phyloP scores from a whole-genome alignment of 1,284 basidiomycete genomes.

The Irpex sp. region DNA sequence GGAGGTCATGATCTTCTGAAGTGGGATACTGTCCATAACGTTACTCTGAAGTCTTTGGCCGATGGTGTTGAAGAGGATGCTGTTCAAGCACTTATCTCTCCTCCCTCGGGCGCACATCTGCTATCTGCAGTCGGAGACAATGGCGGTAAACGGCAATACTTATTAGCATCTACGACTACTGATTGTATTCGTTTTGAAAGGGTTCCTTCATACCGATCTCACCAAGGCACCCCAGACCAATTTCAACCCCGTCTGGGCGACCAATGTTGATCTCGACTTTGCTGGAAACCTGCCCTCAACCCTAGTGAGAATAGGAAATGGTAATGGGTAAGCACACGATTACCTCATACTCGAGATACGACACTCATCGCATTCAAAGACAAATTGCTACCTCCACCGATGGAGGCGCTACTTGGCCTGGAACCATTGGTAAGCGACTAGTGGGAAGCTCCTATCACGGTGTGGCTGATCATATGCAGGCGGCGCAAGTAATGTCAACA shows the following conservation, averaged over 20 bases:
- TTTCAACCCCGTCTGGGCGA: constrained; percentile 48
- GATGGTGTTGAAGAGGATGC: constrained; percentile 65
- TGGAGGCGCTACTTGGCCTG: constrained; percentile 48
- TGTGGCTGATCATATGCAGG: constrained; percentile 25
- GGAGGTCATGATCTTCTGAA: constrained; percentile 51
- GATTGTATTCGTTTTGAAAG: constrained; percentile 10
- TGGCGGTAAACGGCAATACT: constrained; percentile 34
- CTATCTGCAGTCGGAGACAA: constrained; percentile 59
- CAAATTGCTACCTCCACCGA: constrained; percentile 56
- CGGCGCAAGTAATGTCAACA: constrained; percentile 45
- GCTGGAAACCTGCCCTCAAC: constrained; percentile 52
- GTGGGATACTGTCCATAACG: constrained; percentile 58
- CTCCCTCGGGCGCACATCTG: constrained; percentile 41
- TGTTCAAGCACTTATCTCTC: constrained; percentile 52
- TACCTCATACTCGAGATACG: constrained; percentile 21
- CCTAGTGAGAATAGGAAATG: constrained; percentile 51
- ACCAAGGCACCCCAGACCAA: constrained; percentile 41
- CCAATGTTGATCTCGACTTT: constrained; percentile 51
- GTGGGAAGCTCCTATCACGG: neutral
- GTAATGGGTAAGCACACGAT: constrained; percentile 32
- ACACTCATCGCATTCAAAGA: constrained; percentile 3
- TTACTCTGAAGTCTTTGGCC: constrained; percentile 56
- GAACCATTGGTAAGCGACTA: constrained; percentile 5
- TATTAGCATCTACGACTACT: neutral
- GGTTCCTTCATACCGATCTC: constrained; percentile 44